Evolutionary conservation across 1,284 basidiomycete species (phyloP), one percentile per base, ranked within the genome.

Genomic region (Coniophora puteana): DNA sequence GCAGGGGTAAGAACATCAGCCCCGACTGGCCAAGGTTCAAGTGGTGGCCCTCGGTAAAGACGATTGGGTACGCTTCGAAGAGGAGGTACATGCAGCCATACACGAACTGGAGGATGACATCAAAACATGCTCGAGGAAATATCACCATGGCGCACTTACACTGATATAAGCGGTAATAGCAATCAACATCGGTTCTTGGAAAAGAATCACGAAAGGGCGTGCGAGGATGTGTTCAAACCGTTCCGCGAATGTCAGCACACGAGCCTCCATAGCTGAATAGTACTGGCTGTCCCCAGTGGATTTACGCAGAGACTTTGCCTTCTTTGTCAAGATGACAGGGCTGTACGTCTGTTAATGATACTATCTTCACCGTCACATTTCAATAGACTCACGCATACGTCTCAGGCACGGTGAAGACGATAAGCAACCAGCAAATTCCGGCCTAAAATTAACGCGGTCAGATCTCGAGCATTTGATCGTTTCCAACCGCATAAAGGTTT

Each of bases 141-240:
- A 34, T 29, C 10, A 11, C 18, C 4, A 41, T 28, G 13, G 8
- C 5, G 33, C 12, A 67, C 76, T 51, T 50, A 83, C 70, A 40
- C 76, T 77, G 67, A 78, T 70, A 63, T 89, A 91, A 7, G 80
- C 29, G 0, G 86, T 89, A 29, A 86, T 63, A 8, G 78, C 74
- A 8, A 85, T 61, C 8, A 93, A 63, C 78, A 92, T 89, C 0
- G 89, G 89, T 57, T 93, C 90, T n/a, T 66, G 64, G 44, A 78
- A 69, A 24, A 91, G 70, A 47, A 87, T 74, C 50, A 74, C 70
- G 65, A 81, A 90, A 1, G 80, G 88, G 55, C 79, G 68, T 52
- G 69, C 66, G 24, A 85, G 51, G 3, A 78, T 72, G 34, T 61
- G 54, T 51, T 80, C 68, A 1, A 77, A 23, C 14, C 68, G 66